A percentile compares a stretch with the other conserved stretches of the same genome.
Conservation (phyloP, 768 basidiomycete genomes). For the Cantharellus cinnabarinus region DNA sequence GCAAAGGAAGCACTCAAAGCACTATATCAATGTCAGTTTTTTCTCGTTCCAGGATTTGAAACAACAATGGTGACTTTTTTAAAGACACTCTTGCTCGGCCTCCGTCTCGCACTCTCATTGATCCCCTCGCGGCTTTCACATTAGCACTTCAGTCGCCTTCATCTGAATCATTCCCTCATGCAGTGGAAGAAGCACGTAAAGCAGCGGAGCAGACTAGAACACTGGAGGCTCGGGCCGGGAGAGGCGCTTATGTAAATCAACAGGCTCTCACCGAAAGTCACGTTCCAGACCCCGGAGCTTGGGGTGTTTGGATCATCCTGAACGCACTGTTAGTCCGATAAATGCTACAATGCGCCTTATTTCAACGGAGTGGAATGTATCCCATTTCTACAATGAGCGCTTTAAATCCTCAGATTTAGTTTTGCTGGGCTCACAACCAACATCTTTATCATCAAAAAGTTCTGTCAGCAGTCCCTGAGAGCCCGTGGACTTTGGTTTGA, state of each 20-base stretch:
- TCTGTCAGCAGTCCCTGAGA: too few relatives aligned
- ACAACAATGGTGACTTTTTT: background rate
- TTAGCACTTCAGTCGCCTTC: conserved; percentile 20
- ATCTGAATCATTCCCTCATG: conserved; percentile 22
- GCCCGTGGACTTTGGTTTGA: too few relatives aligned
- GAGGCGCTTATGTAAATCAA: conserved; percentile 72
- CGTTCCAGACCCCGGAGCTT: conserved; percentile 76
- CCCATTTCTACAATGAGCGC: too few relatives aligned
- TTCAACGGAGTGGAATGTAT: too few relatives aligned
- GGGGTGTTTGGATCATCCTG: conserved; percentile 64
- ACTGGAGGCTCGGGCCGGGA: conserved; percentile 65
- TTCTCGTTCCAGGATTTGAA: background rate
- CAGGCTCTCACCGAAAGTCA: conserved; percentile 37
- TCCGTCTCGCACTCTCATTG: conserved; percentile 82
- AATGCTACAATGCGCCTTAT: too few relatives aligned
- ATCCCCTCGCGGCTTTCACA: conserved; percentile 69
- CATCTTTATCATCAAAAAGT: too few relatives aligned
- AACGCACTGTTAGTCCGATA: conserved; percentile 19
- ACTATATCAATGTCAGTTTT: conserved; percentile 33
- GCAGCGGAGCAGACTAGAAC: conserved; percentile 61
- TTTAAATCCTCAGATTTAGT: too few relatives aligned
- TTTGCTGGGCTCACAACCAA: too few relatives aligned
- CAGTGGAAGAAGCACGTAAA: conserved; percentile 36
- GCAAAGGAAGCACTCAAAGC: conserved; percentile 35
- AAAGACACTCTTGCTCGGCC: conserved; percentile 63